Evolutionary conservation across 768 basidiomycete genomes (phyloP).

Genomic region (Rhizopogon roseolus): DNA sequence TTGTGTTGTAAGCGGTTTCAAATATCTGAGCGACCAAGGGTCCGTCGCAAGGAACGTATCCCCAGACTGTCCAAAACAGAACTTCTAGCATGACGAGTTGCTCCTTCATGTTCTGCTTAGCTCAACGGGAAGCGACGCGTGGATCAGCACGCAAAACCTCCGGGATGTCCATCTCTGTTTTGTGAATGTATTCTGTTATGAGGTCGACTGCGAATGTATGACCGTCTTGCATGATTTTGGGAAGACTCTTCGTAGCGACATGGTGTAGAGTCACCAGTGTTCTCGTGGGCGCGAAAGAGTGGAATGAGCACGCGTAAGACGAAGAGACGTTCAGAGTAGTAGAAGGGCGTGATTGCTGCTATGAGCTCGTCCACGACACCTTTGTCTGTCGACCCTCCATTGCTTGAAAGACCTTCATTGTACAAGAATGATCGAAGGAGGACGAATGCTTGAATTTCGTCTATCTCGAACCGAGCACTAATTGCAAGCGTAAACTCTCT

Average conservation of each 20-base stretch:
- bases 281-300: conserved; percentile 67
- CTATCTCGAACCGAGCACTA: conserved; percentile 68
- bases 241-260: conserved; percentile 50
- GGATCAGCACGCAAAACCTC: conserved; percentile 56
- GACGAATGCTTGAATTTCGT: conserved; percentile 74
- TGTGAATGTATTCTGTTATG: conserved; percentile 25
- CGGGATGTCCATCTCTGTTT: conserved; percentile 42
- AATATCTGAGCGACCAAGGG: conserved; percentile 58
- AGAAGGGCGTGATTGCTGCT: conserved; percentile 74
- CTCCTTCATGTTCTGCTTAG: conserved; percentile 70
- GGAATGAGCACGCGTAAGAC: conserved; percentile 67
- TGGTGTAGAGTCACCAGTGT: conserved; percentile 50
- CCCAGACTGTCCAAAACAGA: conserved; percentile 88
- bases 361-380: conserved; percentile 48
- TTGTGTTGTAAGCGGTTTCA: conserved; percentile 52
- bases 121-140: conserved; percentile 58
- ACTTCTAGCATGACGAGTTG: conserved; percentile 82
- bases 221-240: conserved; percentile 59
- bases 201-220: conserved; percentile 49
- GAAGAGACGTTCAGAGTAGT: conserved; percentile 74
- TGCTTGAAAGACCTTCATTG: conserved; percentile 64
- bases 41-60: conserved; percentile 61
- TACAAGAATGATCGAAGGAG: conserved; percentile 75
- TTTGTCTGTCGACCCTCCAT: conserved; percentile 39
- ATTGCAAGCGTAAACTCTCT: conserved; percentile 66